Conservation (phyloP, 768 basidiomycete genomes). For the Xerocomellus dryophilus region DNA sequence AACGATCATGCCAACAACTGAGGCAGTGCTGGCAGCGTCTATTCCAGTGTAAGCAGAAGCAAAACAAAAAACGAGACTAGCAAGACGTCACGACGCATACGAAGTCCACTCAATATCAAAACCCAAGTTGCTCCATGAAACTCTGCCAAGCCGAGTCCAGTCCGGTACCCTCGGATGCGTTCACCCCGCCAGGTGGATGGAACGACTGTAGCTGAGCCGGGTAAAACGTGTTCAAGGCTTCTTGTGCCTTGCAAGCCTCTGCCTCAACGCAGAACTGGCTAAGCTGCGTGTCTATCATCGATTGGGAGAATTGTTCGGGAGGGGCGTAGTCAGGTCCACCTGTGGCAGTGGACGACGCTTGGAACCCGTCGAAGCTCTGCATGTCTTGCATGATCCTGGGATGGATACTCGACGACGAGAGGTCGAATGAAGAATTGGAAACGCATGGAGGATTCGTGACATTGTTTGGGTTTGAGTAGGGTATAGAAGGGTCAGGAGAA, state of each 20-base stretch:
- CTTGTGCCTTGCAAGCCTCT: conserved; percentile 13
- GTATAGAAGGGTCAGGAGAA: conserved; percentile 13
- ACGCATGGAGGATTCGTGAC: neutral
- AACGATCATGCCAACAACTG: too few relatives aligned
- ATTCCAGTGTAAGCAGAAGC: neutral
- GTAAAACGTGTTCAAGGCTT: conserved; percentile 16
- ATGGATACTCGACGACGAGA: conserved; percentile 18
- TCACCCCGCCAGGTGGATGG: conserved; percentile 1
- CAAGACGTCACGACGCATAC: neutral
- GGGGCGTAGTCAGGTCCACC: conserved; percentile 30
- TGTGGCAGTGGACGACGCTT: conserved; percentile 16
- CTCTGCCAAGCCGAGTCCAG: conserved; percentile 65
- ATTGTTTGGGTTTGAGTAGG: conserved; percentile 8
- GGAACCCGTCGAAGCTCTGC: conserved; percentile 40
- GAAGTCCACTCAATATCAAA: conserved; percentile 21
- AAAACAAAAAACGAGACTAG: neutral
- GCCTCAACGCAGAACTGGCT: conserved; percentile 15
- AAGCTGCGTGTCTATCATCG: conserved; percentile 33
- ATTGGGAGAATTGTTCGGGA: conserved; percentile 25
- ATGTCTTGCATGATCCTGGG: conserved; percentile 51
- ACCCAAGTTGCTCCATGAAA: conserved; percentile 67
- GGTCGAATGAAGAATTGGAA: conserved; percentile 6
- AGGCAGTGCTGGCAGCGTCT: too few relatives aligned
- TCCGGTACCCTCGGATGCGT: conserved; percentile 29
- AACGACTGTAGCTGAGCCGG: conserved; percentile 15